Base-by-base conservation (phyloP, 2,329 filamentous ascomycete genomes). In the Huntiella bhutanensis region DNA sequence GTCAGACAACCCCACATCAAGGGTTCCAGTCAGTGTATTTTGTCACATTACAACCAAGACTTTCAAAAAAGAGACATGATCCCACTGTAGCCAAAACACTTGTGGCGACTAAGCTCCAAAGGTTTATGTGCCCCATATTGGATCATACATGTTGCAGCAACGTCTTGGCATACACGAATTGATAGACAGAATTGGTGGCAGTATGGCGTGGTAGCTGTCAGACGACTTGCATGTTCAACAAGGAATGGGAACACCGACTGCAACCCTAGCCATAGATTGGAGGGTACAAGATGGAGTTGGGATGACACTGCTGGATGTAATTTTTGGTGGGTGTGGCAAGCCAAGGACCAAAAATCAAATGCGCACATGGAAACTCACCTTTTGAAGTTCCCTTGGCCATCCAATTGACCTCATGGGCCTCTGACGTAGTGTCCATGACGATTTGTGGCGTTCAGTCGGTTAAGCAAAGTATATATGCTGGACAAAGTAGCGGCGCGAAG, bases 391-490 rank as follows among this genome's bases (percentile, higher is more conserved):
- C 81, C 63, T 91, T 82, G 55, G 71, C 71, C 68, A 92, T 81
- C 85, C 85, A 93, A 62, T 81, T 86, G 58, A 92, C 84, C 63
- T 93, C 85, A 57, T 92, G 28, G 39, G 44, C 74, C 54, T 80
- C 79, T 60, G 85, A 77, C 53, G 83, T 74, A 55, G 81, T 78
- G 63, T 88, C 83, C 83, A 88, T 88, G 32, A 51, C 28, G 19
- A 54, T 66, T 36, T 28, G 7, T 28, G 22, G 22, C 7, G 22
- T 28, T 10, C 22, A 28, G 22, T 28, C 22, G 8, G 8, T 10
- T 10, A 28, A 28, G 7, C 22, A 10, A 28, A 28, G 8, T 28
- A 10, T 28, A 28, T 28, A 28, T 7, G 3, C 22, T 10, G 22
- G 8, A 10, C 22, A 28, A 10, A 28, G 8, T 2, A 28, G 8